Base-by-base conservation (phyloP, 2,329 filamentous ascomycete genomes). In the Parastagonospora nodorum region DNA sequence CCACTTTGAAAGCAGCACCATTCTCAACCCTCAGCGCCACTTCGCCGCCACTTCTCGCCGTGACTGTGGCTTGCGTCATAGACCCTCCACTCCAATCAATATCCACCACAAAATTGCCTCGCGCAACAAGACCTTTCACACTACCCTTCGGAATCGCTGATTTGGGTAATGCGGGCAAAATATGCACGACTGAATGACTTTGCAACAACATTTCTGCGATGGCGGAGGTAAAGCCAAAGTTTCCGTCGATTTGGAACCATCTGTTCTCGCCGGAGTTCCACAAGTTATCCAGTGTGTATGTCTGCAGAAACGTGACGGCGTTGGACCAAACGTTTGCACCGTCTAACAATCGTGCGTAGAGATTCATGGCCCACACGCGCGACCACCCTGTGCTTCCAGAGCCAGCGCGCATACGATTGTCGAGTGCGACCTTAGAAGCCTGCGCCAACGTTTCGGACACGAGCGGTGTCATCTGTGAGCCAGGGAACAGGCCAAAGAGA, bases 361-460 rank as follows among this genome's bases (percentile, higher is more conserved):
- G 66, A 35, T 77, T 79, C n/a, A 81, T 67, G 0, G 78, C 63
- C 80, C 80, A 83, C 5, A 78, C 78, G 12, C 77, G 72, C 4
- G 78, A 80, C 80, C 80, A 83, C 0, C 80, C 80, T 0, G 79
- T 83, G 44, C 80, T 75, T 0, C 78, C 80, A 4, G 58, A 61
- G 4, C 55, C 56, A 10, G 60, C 53, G 2, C 48, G 43, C 5
- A 64, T 42, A 2, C 64, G 56, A 27, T 78, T n/a, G 66, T 57
- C 7, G 70, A 73, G n/a, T 67, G 67, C 52, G 51, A 53, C 41
- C 45, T 61, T 27, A 7, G 69, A 71, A 1, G 72, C 73, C 5
- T 57, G 52, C 10, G 70, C 64, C 2, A 75, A 63, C 7, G 58
- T 66, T 9, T 66, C 69, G 1, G 72, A 71, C 4, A 68, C 66